A percentile compares a stretch with the other conserved stretches of the same genome.
phyloP scores from a whole-genome alignment of 148 eudicot species.

The Rhododendron mucronatum region DNA sequence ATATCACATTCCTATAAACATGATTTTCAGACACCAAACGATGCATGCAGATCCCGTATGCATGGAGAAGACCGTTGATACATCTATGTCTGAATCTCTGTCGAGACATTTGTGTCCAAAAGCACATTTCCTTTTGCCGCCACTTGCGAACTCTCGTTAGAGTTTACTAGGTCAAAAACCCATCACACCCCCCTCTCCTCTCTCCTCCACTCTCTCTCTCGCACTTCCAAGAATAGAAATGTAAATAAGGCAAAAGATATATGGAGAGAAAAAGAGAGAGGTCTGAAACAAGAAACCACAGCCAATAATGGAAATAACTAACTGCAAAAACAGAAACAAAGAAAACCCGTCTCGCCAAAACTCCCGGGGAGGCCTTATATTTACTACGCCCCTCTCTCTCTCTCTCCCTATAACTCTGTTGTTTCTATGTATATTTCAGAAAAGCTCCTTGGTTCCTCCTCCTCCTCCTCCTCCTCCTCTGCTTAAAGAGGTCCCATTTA shows the following conservation, averaged over 20 bases:
- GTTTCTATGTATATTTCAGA: not conserved
- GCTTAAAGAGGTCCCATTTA: not conserved
- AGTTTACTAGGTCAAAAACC: not conserved
- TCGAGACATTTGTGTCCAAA: not conserved
- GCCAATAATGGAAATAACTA: not conserved
- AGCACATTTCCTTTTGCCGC: not conserved
- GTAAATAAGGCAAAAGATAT: not conserved
- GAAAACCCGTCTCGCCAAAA: not conserved
- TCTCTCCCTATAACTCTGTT: not conserved
- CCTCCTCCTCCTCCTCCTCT: not conserved
- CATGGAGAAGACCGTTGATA: no score
- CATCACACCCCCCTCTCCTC: not conserved
- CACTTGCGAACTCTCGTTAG: not conserved
- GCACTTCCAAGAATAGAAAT: not conserved
- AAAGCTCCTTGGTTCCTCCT: not conserved
- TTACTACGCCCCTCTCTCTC: not conserved
- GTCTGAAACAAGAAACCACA: not conserved
- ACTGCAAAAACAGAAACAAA: not conserved
- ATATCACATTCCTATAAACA: no score
- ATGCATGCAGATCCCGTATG: no score
- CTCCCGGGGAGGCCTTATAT: not conserved
- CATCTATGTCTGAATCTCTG: not conserved
- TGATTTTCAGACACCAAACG: no score
- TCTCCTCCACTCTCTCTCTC: not conserved
- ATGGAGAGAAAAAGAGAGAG: not conserved